Evolutionary conservation across 2,329 filamentous ascomycete genomes (phyloP), one percentile per base, ranked within the genome.

Genomic region (Cercospora sesami): DNA sequence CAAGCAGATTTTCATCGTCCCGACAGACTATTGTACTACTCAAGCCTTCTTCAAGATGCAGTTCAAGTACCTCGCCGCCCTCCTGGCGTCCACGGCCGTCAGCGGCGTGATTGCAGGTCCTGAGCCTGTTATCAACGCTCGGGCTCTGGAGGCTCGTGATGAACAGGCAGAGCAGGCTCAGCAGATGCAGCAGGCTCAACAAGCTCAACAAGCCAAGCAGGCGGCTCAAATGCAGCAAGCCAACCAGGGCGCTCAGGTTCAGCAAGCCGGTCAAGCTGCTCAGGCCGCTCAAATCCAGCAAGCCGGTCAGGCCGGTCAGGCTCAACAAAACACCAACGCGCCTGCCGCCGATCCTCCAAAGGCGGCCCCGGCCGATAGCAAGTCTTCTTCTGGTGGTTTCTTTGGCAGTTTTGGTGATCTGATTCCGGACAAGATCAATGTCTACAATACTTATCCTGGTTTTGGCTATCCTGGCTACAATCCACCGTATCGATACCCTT

Each of bases 41-140:
- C 14, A 26, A 48, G 23, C 9, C 18, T 8, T 28, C 21, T 12
- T 10, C 58, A 57, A 55, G n/a, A 66, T 66, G 64, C 64, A 66
- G 30, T 55, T 66, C 64, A 62, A 61, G 7, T 48, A 57, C 28
- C 61, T 66, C 45, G 61, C 59, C n/a, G 64, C 64, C 31, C n/a
- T 66, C 33, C 21, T 66, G 58, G 64, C 59, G 16, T 57, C 64
- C 21, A 28, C 51, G 18, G 59, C 64, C 23, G 8, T 66, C 30
- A 60, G 60, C 21, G 48, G 45, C 30, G 26, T 58, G n/a, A 6
- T 62, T 4, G 59, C 64, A 21, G 59, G 45, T 33, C 48, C 59
- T 16, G n/a, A 31, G 18, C 26, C 28, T 33, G 12, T 21, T 2
- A 58, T 28, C 23, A 23, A 28, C 23, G 53, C 53, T 57, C 53